Conservation (phyloP, 768 basidiomycete genomes). For the Trametes meyenii region DNA sequence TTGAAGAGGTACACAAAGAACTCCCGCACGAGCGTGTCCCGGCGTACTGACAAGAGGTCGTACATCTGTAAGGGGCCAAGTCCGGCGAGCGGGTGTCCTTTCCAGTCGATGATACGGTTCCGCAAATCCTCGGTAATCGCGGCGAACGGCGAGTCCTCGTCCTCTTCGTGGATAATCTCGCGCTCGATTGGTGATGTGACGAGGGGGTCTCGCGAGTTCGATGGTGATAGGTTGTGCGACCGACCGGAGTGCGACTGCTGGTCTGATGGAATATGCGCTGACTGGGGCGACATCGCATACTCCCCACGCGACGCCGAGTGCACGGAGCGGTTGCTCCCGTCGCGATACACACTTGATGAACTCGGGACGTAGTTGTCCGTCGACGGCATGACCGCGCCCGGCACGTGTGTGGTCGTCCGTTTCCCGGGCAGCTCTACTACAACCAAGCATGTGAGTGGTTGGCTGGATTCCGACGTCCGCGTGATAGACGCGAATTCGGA, state of each 20-base stretch:
- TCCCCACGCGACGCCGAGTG: slow-evolving; percentile 22
- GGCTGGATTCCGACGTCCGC: slow-evolving; percentile 66
- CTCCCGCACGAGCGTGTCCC: slow-evolving; percentile 88
- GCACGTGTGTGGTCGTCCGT: slow-evolving; percentile 43
- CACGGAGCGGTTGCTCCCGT: slow-evolving; percentile 24
- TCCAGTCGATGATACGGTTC: slow-evolving; percentile 94
- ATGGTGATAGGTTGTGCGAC: slow-evolving; percentile 26
- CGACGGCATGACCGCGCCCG: slow-evolving; percentile 32
- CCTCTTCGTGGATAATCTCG: slow-evolving; percentile 33
- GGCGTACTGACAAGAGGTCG: slow-evolving; percentile 85
- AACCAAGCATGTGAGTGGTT: slow-evolving; percentile 92
- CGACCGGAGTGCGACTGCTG: slow-evolving; percentile 18
- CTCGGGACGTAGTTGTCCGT: slow-evolving; percentile 15
- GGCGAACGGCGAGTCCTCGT: slow-evolving; percentile 75
- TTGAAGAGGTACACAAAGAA: slow-evolving; percentile 97
- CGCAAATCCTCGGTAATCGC: slow-evolving; percentile 88
- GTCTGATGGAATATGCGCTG: slow-evolving; percentile 11
- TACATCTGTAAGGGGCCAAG: slow-evolving; percentile 91
- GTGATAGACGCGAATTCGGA: slow-evolving; percentile 88
- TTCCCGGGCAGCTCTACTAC: slow-evolving; percentile 90
- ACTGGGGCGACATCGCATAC: slow-evolving; percentile 16
- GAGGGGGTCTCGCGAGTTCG: slow-evolving; percentile 20
- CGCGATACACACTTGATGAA: slow-evolving; percentile 12
- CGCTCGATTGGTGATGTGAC: slow-evolving; percentile 10
- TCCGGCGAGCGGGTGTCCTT: slow-evolving; percentile 87